Evolutionary conservation across 148 eudicot genomes (phyloP).

Genomic region (Euryodendron excelsum): DNA sequence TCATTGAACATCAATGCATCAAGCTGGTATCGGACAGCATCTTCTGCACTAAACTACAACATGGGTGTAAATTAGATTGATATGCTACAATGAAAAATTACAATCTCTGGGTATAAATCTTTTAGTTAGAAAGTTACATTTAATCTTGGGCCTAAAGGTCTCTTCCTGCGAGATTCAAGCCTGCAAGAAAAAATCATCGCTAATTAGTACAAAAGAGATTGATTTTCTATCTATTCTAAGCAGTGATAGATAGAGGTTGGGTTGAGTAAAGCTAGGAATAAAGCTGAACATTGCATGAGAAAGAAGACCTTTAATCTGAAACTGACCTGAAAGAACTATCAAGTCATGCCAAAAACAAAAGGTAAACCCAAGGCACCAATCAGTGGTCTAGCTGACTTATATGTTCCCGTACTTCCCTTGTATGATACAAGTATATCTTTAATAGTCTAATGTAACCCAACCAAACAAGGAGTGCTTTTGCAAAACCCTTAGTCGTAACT

Average conservation of each 20-base stretch:
- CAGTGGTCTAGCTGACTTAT: no score
- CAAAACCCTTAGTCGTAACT: no score
- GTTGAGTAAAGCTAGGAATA: slow-evolving; percentile 4
- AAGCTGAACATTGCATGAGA: not conserved
- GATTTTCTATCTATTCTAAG: not conserved
- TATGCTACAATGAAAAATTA: not conserved
- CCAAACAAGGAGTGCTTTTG: no score
- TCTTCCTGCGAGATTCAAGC: slow-evolving; percentile 86
- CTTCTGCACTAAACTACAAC: slow-evolving; percentile 93
- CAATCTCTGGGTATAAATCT: not conserved
- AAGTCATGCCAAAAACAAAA: not conserved
- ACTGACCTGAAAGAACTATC: not conserved
- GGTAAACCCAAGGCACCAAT: no score
- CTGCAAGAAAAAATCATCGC: slow-evolving; percentile 32
- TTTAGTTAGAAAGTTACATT: slow-evolving; percentile 43
- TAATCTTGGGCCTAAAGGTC: slow-evolving; percentile 84
- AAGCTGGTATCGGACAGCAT: slow-evolving; percentile 80
- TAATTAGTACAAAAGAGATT: not conserved
- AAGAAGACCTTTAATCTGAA: slow-evolving; percentile 6
- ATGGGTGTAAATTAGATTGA: slow-evolving; percentile 2
- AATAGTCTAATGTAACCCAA: no score
- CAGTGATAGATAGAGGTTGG: not conserved
- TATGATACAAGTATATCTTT: no score
- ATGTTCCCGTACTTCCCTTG: no score
- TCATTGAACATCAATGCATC: slow-evolving; percentile 94